Conservation (phyloP, 768 basidiomycete species). For the Serendipita sp. region DNA sequence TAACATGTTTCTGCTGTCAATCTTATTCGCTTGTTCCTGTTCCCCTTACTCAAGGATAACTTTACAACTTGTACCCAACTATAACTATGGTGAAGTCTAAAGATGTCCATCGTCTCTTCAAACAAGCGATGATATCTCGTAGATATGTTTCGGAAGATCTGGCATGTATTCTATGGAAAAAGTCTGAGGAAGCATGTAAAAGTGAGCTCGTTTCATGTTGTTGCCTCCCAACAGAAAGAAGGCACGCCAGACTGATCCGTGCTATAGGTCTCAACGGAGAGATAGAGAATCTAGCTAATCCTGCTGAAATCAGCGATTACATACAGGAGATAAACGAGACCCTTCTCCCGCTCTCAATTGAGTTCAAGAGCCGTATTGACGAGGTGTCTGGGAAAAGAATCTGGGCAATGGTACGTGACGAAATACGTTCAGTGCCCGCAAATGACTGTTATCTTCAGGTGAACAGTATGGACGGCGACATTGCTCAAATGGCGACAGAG, state of each 20-base stretch:
- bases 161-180: constrained; percentile 48
- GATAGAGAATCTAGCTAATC: constrained; percentile 28
- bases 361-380: constrained; percentile 46
- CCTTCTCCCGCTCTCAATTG: constrained; percentile 55
- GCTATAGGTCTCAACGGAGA: constrained; percentile 35
- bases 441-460: constrained; percentile 30
- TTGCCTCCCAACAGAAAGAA: neutral
- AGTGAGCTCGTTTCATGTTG: constrained; percentile 24
- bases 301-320: constrained; percentile 43
- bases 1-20: neutral
- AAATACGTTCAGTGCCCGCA: neutral
- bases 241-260: neutral
- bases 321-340: constrained; percentile 41
- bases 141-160: constrained; percentile 47
- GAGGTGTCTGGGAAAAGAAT: constrained; percentile 47
- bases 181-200: constrained; percentile 50
- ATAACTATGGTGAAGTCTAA: neutral
- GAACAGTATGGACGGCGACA: constrained; percentile 62
- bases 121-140: constrained; percentile 38
- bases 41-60: neutral
- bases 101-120: constrained; percentile 1
- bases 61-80: neutral
- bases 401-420: constrained; percentile 48
- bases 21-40: neutral
- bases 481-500: constrained; percentile 73